Evolutionary conservation across 1,284 basidiomycete species (phyloP).

Genomic region (Malassezia cuniculi): DNA sequence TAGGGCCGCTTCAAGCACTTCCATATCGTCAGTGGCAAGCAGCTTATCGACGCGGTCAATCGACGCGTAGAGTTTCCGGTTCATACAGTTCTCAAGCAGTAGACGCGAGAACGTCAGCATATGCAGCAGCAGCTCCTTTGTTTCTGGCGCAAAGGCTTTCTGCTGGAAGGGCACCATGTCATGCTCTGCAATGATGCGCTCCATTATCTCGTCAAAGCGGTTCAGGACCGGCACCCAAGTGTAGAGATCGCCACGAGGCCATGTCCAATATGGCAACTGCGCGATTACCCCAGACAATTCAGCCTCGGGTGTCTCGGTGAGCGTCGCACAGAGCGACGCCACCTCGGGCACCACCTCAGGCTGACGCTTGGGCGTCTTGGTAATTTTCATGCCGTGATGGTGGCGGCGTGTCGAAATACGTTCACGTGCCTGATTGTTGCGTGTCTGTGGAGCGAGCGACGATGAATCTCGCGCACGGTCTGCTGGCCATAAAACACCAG

Average conservation of each 20-base stretch:
- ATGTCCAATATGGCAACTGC: slow-evolving; percentile 58
- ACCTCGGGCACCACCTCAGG: slow-evolving; percentile 31
- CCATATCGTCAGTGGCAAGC: slow-evolving; percentile 73
- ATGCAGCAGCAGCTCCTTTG: slow-evolving; percentile 63
- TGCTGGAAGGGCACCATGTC: slow-evolving; percentile 49
- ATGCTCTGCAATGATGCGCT: slow-evolving; percentile 68
- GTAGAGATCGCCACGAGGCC: slow-evolving; percentile 91
- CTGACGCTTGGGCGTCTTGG: slow-evolving; percentile 39
- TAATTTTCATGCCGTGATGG: slow-evolving; percentile 37
- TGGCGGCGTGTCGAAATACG: too few relatives aligned
- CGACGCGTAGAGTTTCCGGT: slow-evolving; percentile 87
- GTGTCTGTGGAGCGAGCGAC: too few relatives aligned
- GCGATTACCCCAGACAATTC: slow-evolving; percentile 33
- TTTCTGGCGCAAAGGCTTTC: slow-evolving; percentile 62
- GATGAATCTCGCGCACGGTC: too few relatives aligned
- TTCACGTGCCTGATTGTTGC: too few relatives aligned
- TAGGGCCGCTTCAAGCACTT: slow-evolving; percentile 69
- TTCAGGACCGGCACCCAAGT: slow-evolving; percentile 91
- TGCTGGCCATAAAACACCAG: too few relatives aligned
- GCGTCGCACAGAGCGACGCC: slow-evolving; percentile 22
- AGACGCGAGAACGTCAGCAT: slow-evolving; percentile 78
- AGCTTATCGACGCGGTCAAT: slow-evolving; percentile 92
- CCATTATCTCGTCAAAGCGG: slow-evolving; percentile 80
- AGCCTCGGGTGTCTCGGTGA: slow-evolving; percentile 27
- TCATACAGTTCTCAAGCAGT: slow-evolving; percentile 92